Evolutionary conservation across 495 filamentous ascomycete species (phyloP).

Genomic region (Penicillium cataractarum): DNA sequence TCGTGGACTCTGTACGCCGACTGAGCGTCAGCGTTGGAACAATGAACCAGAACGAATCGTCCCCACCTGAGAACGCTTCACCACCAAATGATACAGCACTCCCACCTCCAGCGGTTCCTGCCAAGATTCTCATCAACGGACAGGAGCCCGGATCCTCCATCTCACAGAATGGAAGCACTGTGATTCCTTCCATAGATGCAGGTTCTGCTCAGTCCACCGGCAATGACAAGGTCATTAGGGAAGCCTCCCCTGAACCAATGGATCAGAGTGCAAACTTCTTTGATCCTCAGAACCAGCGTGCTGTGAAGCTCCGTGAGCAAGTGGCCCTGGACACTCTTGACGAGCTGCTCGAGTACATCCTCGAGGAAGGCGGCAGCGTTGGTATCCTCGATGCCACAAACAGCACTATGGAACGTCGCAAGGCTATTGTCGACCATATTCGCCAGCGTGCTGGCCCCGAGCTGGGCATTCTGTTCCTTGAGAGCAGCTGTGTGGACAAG

Average conservation of each 20-base stretch:
- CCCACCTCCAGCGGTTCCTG: constrained; percentile 45
- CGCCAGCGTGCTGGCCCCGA: constrained; percentile 80
- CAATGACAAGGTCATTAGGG: constrained; percentile 31
- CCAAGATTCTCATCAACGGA: constrained; percentile 55
- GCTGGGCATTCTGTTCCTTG: constrained; percentile 88
- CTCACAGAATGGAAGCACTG: constrained; percentile 33
- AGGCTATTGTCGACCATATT: constrained; percentile 81
- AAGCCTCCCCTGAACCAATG: constrained; percentile 57
- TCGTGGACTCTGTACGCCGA: constrained; percentile 47
- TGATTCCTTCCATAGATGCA: constrained; percentile 35
- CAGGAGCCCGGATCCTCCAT: constrained; percentile 37
- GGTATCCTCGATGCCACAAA: constrained; percentile 99
- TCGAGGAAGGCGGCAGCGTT: constrained; percentile 82
- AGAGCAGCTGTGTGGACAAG: constrained; percentile 87
- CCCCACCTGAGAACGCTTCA: constrained; percentile 30
- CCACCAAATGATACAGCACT: constrained; percentile 29
- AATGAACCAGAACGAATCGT: constrained; percentile 26
- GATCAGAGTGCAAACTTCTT: constrained; percentile 95
- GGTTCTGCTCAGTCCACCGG: constrained; percentile 16
- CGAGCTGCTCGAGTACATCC: constrained; percentile 84
- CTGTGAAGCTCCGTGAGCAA: constrained; percentile 83
- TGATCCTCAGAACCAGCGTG: constrained; percentile 83
- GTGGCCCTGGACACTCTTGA: constrained; percentile 91
- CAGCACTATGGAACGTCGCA: constrained; percentile 83
- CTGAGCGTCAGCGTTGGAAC: constrained; percentile 48